Evolutionary conservation across 2,329 filamentous ascomycete species (phyloP).

Genomic region (Meredithiella fracta): DNA sequence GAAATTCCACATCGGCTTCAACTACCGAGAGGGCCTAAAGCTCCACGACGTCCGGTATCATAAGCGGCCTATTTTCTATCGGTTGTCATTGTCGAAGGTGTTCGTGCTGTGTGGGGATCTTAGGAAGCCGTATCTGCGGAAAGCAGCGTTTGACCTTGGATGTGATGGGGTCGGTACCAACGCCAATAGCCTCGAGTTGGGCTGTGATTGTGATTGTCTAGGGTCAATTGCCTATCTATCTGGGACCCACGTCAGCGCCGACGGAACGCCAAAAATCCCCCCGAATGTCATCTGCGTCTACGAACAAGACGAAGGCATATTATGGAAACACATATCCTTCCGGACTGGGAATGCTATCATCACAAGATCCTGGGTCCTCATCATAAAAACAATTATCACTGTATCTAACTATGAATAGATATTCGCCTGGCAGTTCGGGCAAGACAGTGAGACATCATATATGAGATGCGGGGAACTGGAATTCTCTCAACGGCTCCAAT

Average conservation of each 20-base stretch:
- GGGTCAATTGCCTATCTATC: conserved; percentile 38
- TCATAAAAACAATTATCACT: conserved; percentile 47
- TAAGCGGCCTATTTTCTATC: conserved; percentile 49
- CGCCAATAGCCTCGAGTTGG: conserved; percentile 49
- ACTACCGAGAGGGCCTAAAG: conserved; percentile 51
- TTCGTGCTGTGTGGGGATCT: conserved; percentile 52
- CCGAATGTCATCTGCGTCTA: conserved; percentile 24
- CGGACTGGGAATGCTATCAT: conserved; percentile 42
- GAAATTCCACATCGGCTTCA: conserved; percentile 52
- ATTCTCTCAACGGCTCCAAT: conserved; percentile 31
- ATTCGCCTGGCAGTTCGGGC: conserved; percentile 31
- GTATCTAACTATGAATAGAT: conserved; percentile 49
- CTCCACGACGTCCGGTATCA: conserved; percentile 54
- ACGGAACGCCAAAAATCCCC: conserved; percentile 20
- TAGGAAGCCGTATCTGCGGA: conserved; percentile 45
- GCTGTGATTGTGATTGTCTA: conserved; percentile 48
- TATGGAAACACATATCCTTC: conserved; percentile 50
- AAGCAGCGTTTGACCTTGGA: conserved; percentile 55
- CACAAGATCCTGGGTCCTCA: conserved; percentile 39
- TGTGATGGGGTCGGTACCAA: conserved; percentile 48
- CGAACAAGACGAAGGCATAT: conserved; percentile 35
- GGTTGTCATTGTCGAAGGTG: conserved; percentile 53
- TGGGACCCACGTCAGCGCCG: conserved; percentile 20
- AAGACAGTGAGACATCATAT: conserved; percentile 30
- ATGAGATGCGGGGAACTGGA: conserved; percentile 25